Evolutionary conservation across 805 yeast species (phyloP).

Genomic region (Candida endomychidarum): DNA sequence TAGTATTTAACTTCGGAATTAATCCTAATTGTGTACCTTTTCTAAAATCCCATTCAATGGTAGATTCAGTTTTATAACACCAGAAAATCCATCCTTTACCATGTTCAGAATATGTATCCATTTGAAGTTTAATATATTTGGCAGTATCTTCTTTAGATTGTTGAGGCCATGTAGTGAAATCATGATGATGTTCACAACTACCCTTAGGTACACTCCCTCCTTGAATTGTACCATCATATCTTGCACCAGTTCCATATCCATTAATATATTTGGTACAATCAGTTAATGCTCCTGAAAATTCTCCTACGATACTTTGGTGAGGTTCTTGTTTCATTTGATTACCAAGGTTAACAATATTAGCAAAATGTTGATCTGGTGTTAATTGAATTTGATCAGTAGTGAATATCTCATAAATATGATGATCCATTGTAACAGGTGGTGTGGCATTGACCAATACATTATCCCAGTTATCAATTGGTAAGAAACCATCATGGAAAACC

Average conservation of each 20-base stretch:
- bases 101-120: constrained; percentile 46
- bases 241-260: constrained; percentile 63
- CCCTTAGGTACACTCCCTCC: constrained; percentile 32
- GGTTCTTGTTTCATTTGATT: constrained; percentile 32
- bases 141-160: constrained; percentile 48
- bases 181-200: constrained; percentile 41
- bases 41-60: constrained; percentile 66
- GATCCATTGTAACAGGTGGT: constrained; percentile 20
- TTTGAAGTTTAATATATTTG: constrained; percentile 57
- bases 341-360: constrained; percentile 16
- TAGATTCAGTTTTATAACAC: constrained; percentile 66
- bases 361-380: constrained; percentile 15
- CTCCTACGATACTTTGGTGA: constrained; percentile 59
- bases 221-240: constrained; percentile 49
- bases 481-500: constrained; percentile 20
- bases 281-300: constrained; percentile 71
- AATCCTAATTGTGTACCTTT: constrained; percentile 46
- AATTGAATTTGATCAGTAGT: constrained; percentile 16
- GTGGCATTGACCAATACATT: constrained; percentile 16
- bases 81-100: constrained; percentile 67
- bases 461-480: constrained; percentile 19
- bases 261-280: constrained; percentile 70
- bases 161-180: constrained; percentile 40
- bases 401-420: constrained; percentile 29
- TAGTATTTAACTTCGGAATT: constrained; percentile 6